A percentile compares a stretch with the other conserved stretches of the same genome.
phyloP scores from a whole-genome alignment of 2,329 filamentous ascomycete species.

The Botrytis squamosa region DNA sequence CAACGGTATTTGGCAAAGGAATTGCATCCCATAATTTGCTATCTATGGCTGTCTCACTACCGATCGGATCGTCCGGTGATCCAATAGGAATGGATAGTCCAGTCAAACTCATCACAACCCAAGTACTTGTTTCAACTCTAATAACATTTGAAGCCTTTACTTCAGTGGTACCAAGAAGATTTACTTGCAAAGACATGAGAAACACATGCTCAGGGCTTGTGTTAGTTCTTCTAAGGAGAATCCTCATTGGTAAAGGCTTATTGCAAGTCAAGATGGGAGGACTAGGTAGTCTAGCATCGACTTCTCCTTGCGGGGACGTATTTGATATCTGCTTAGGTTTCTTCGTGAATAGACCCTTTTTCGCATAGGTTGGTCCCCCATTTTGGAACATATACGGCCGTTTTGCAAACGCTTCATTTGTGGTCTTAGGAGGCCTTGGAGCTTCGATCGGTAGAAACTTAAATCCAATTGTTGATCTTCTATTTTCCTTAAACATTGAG shows the following conservation, averaged over 20 bases:
- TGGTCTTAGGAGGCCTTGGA: conserved; percentile 64
- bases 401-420: conserved; percentile 81
- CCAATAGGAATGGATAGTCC: conserved; percentile 72
- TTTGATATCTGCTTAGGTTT: conserved; percentile 36
- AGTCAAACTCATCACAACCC: conserved; percentile 70
- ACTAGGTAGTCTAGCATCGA: conserved; percentile 76
- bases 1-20: conserved; percentile 78
- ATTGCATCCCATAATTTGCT: conserved; percentile 69
- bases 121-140: conserved; percentile 68
- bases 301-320: conserved; percentile 69
- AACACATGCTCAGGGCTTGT: conserved; percentile 68
- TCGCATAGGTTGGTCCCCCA: conserved; percentile 36
- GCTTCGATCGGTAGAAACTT: conserved; percentile 93
- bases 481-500: conserved; percentile 86
- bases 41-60: conserved; percentile 69
- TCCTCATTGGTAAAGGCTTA: conserved; percentile 73
- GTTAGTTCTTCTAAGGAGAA: conserved; percentile 75
- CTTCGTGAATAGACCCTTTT: conserved; percentile 37
- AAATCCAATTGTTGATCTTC: conserved; percentile 66
- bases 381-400: conserved; percentile 61
- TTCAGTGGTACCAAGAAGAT: conserved; percentile 75
- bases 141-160: conserved; percentile 75
- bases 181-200: conserved; percentile 76
- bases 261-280: conserved; percentile 89
- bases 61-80: conserved; percentile 55